phyloP scores from a whole-genome alignment of 2,329 filamentous ascomycete genomes.

The Lachnellula occidentalis region DNA sequence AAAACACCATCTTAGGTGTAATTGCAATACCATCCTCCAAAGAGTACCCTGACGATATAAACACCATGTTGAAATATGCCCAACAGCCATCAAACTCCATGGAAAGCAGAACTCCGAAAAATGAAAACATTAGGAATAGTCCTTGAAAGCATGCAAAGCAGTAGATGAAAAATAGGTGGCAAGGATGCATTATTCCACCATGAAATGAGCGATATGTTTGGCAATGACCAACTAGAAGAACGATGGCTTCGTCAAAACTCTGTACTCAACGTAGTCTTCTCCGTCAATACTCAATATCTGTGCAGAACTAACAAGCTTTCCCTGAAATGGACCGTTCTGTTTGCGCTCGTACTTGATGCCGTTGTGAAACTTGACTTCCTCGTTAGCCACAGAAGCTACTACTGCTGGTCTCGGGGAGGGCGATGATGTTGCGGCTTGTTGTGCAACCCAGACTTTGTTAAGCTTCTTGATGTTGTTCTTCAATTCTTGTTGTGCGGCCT shows the following conservation, averaged over 20 bases:
- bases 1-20: no score
- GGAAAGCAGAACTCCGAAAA: no score
- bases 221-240: constrained; percentile 36
- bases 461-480: constrained; percentile 29
- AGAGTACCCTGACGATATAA: no score
- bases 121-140: no score
- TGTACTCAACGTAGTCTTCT: constrained; percentile 62
- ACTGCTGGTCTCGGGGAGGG: constrained; percentile 9
- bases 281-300: constrained; percentile 60
- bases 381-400: constrained; percentile 35
- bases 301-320: constrained; percentile 58
- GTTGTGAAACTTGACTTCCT: constrained; percentile 49
- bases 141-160: no score
- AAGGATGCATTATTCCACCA: no score
- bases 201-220: no score
- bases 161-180: no score
- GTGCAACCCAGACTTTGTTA: constrained; percentile 28
- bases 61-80: no score
- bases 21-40: no score
- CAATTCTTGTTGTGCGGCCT: constrained; percentile 24
- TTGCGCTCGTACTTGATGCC: constrained; percentile 61
- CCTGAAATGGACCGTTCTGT: constrained; percentile 53
- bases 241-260: constrained; percentile 57
- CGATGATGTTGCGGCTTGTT: constrained; percentile 15
- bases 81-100: no score